These are phyloP conservation scores for Cladophialophora yegresii DNA, from an alignment of 2,329 filamentous ascomycete species.

Conservation along the genomic window DNA sequence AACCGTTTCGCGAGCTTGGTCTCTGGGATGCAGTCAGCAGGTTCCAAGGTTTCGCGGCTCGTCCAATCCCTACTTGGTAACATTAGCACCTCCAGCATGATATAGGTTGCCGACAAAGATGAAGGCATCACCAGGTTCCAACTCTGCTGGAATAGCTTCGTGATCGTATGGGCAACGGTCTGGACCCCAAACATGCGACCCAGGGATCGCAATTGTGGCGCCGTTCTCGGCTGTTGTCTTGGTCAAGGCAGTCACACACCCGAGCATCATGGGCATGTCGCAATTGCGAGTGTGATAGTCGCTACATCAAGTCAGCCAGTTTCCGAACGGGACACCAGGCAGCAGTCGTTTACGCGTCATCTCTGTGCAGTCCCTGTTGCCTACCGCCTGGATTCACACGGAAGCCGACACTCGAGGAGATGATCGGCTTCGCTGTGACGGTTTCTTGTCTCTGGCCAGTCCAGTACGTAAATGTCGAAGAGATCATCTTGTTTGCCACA, in stretches of 20 bases:
- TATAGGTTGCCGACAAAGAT: conserved; percentile 43
- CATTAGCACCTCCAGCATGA: conserved; percentile 42
- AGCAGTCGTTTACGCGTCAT: conserved; percentile 39
- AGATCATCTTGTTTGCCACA: conserved; percentile 43
- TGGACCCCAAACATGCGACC: conserved; percentile 38
- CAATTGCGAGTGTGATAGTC: conserved; percentile 40
- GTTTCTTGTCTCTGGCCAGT: conserved; percentile 33
- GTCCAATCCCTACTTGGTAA: conserved; percentile 26
- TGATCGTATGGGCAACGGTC: conserved; percentile 32
- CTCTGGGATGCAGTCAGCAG: conserved; percentile 19
- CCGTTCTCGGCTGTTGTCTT: conserved; percentile 39
- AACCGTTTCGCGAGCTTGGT: conserved; percentile 31
- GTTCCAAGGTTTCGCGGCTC: neutral
- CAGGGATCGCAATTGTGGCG: conserved; percentile 40
- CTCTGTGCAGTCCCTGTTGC: conserved; percentile 38
- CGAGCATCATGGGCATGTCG: conserved; percentile 45
- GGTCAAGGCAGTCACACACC: conserved; percentile 43
- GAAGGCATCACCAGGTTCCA: conserved; percentile 43
- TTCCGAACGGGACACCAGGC: conserved; percentile 39
- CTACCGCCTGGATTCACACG: conserved; percentile 37
- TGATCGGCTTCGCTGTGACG: conserved; percentile 34
- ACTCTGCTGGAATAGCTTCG: conserved; percentile 38
- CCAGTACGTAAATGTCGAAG: conserved; percentile 45
- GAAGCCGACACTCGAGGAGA: conserved; percentile 41
- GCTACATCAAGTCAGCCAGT: conserved; percentile 35